Base-by-base conservation (phyloP, 2,329 filamentous ascomycete species). In the Hypoxylon sp. region DNA sequence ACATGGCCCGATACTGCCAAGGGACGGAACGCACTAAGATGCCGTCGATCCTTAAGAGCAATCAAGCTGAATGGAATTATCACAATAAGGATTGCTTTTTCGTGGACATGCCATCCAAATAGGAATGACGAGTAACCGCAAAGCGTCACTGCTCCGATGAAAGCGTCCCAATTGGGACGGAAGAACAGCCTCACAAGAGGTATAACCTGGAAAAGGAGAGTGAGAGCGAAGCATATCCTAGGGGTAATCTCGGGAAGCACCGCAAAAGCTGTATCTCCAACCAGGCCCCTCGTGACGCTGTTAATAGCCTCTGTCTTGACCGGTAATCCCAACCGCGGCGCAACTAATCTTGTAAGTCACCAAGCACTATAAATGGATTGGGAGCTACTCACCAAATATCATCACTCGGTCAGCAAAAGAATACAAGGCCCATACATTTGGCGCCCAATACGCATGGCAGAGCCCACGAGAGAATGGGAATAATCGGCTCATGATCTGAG, bases 391-490 rank as follows among this genome's bases (percentile, higher is more conserved):
- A 95, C 91, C 73, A 63, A 86, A 83, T 52, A 99, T 96, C 60
- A 99, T 70, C 5, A 91, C 73, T 43, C 94, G 82, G 67, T 99
- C 94, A 2, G 81, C 75, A 69, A 97, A 96, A 0, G 94, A 97
- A 73, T 99, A 99, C 68, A 97, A 82, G 0, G 94, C 93, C 94
- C 94, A 99, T 1, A 96, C 77, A 62, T 99, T 99, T 0, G 94
- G 92, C 8, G 94, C 94, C 94, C 94, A 99, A 71, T 99, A 99
- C 1, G 94, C 94, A 75, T 99, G 94, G 69, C 93, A 97, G 3
- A 99, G 77, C 0, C 94, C 94, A 52, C 94, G 81, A 1, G 91
- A 91, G 70, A 99, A 99, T 0, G 94, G 94, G 64, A 99, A 99
- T 6, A 99, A 76, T 25, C 94, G 82, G 66, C 85, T 87, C 52